Base-by-base conservation (phyloP, 257 asterid genomes). In the Nyctanthes arbortristis region DNA sequence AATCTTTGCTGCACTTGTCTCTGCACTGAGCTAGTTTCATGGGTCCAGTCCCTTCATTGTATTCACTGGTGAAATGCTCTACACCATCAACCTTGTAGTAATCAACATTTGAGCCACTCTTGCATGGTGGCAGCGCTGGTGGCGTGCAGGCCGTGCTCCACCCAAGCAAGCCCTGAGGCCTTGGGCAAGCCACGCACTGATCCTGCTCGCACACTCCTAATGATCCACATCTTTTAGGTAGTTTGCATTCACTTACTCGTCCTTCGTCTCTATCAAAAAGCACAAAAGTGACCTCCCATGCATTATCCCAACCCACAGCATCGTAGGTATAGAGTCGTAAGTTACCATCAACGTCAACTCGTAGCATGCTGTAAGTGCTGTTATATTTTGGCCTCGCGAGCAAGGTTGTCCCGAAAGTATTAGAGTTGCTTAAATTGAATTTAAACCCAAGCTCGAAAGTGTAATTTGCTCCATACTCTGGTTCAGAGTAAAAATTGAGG, bases 101-200 rank as follows among this genome's bases (percentile, higher is more conserved):
- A 14, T 60, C 73, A 29, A 70, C 80, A 36, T 68, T 76, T 2
- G 45, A 18, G 0, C 68, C 73, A 2, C 64, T 69, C 55, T 37
- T 69, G 47, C 88, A 85, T 30, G 85, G 68, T 14, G 81, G 79
- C 63, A 80, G 12, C 18, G 0, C 12, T 3, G 84, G 84, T 1
- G 88, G 82, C n/a, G 56, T 65, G 14, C 83, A 82, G 7, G 10
- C 58, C 63, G 66, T 65, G 80, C 77, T 83, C 87, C 88, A 81
- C 29, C 82, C 91, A 9, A 64, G 14, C 66, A 81, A 61, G 6
- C 85, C 89, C 5, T 45, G 74, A 9, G 79, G 77, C 7, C 36
- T 70, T 1, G 89, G 87, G 47, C 87, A 77, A 11, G 85, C 84
- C 4, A 85, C 79, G 30, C 91, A 85, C 20, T 81, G 85, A 55